Conservation (phyloP, 495 filamentous ascomycete genomes). For the Cudoniella acicularis region DNA sequence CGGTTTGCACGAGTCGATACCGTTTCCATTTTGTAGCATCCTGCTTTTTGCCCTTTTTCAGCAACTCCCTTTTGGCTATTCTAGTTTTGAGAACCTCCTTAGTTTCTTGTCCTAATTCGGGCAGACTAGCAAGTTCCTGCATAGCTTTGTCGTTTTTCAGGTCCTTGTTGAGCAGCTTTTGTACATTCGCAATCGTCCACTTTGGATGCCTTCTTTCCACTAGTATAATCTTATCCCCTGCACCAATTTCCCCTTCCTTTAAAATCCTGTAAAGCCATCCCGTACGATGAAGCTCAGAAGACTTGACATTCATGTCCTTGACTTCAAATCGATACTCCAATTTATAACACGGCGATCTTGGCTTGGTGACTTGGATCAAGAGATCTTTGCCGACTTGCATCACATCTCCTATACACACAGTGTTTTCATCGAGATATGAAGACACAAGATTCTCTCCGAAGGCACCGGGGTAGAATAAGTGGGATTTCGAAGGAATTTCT, state of each 20-base stretch:
- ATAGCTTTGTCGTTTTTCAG: constrained; percentile 38
- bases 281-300: constrained; percentile 41
- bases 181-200: constrained; percentile 49
- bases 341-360: constrained; percentile 50
- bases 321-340: constrained; percentile 48
- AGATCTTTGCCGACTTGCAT: constrained; percentile 68
- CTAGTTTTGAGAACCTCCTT: constrained; percentile 33
- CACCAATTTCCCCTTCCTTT: constrained; percentile 35
- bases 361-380: constrained; percentile 34
- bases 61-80: constrained; percentile 18
- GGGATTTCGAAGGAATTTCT: constrained; percentile 36
- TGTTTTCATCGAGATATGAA: constrained; percentile 44
- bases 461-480: constrained; percentile 39
- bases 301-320: constrained; percentile 46
- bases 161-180: constrained; percentile 46
- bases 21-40: constrained; percentile 29
- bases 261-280: constrained; percentile 52
- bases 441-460: constrained; percentile 54
- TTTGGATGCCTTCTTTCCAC: constrained; percentile 35
- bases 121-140: constrained; percentile 36
- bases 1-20: constrained; percentile 34
- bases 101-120: constrained; percentile 40
- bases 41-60: constrained; percentile 23
- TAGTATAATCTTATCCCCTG: constrained; percentile 31
- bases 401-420: constrained; percentile 72